Percentiles rank a stretch among this genome's conserved stretches.
phyloP scores from a whole-genome alignment of 495 filamentous ascomycete species.

The Choiromyces venosus region DNA sequence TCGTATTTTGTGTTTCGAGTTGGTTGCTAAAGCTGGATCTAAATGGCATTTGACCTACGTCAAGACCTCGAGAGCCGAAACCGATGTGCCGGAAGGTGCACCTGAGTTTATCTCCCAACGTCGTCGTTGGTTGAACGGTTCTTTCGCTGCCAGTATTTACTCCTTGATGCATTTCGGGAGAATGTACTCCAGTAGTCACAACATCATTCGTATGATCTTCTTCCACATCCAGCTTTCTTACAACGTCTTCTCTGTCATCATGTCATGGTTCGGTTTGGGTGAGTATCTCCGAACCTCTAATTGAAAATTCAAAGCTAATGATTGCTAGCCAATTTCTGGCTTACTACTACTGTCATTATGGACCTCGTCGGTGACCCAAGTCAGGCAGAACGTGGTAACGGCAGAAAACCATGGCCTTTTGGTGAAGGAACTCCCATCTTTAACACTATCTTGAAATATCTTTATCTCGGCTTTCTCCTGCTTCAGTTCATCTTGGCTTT shows the following conservation, averaged over 20 bases:
- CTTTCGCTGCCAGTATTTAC: conserved; percentile 44
- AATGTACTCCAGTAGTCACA: conserved; percentile 43
- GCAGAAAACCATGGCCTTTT: conserved; percentile 65
- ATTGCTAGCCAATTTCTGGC: conserved; percentile 70
- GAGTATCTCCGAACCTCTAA: conserved; percentile 44
- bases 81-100: conserved; percentile 43
- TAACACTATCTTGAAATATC: conserved; percentile 86
- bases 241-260: conserved; percentile 80
- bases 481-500: conserved; percentile 96
- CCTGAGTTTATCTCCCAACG: conserved; percentile 43
- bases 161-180: conserved; percentile 74
- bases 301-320: conserved; percentile 30
- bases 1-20: conserved; percentile 45
- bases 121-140: conserved; percentile 44
- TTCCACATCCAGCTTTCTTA: conserved; percentile 62
- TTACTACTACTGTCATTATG: conserved; percentile 96
- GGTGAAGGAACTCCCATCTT: conserved; percentile 78
- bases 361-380: conserved; percentile 76
- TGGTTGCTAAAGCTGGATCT: conserved; percentile 43
- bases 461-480: conserved; percentile 83
- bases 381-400: conserved; percentile 26
- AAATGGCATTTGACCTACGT: conserved; percentile 45
- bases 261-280: conserved; percentile 93
- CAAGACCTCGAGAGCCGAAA: conserved; percentile 44
- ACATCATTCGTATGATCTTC: conserved; percentile 42